Evolutionary conservation across 257 asterid genomes (phyloP).

Genomic region (Ocimum tenuiflorum): DNA sequence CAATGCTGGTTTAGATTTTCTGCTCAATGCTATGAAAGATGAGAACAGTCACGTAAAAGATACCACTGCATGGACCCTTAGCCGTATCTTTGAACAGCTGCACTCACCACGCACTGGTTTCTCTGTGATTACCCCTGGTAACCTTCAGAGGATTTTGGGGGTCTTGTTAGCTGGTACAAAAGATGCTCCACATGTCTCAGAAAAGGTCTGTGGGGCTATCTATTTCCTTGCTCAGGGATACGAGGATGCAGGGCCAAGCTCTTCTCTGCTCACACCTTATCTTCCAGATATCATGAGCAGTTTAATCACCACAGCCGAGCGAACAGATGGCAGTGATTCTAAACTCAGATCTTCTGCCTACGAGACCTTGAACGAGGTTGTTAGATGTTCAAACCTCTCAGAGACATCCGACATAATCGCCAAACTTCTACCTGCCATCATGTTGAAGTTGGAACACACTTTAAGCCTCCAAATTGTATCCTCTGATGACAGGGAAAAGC

Average conservation of each 20-base stretch:
- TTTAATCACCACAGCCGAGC: constrained; percentile 57
- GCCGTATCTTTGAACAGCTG: constrained; percentile 74
- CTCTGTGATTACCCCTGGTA: constrained; percentile 55
- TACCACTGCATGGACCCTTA: constrained; percentile 92
- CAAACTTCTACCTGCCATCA: constrained; percentile 60
- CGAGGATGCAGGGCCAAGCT: constrained; percentile 61
- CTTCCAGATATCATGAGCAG: constrained; percentile 48
- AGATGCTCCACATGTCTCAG: constrained; percentile 77
- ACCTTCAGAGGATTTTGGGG: constrained; percentile 48
- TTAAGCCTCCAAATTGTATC: constrained; percentile 47
- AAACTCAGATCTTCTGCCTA: constrained; percentile 64
- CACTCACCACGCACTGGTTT: constrained; percentile 61
- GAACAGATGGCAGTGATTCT: constrained; percentile 61
- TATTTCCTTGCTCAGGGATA: constrained; percentile 81
- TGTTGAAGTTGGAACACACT: constrained; percentile 64
- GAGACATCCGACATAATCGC: constrained; percentile 54
- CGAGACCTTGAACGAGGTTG: constrained; percentile 70
- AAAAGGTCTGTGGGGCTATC: constrained; percentile 82
- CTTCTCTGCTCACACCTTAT: constrained; percentile 59
- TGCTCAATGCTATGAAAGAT: constrained; percentile 69
- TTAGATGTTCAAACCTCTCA: constrained; percentile 48
- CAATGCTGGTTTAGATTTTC: constrained; percentile 53
- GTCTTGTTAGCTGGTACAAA: constrained; percentile 55
- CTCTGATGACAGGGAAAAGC: constrained; percentile 77
- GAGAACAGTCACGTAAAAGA: constrained; percentile 65